phyloP scores from a whole-genome alignment of 805 yeast genomes.

The Cyberlindnera amylophila region DNA sequence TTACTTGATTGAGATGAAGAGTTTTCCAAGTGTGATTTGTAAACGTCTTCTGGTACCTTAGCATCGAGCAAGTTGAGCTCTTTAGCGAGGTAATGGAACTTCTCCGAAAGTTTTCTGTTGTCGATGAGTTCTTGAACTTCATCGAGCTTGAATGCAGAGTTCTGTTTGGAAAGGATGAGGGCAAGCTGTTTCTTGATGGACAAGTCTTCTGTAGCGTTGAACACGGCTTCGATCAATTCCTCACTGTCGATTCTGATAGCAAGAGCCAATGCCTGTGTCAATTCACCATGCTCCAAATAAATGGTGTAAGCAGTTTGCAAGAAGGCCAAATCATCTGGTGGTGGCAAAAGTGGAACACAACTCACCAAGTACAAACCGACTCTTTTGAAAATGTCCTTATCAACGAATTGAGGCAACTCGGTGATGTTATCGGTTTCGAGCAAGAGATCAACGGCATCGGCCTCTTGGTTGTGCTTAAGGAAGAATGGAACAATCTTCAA shows the following conservation, averaged over 20 bases:
- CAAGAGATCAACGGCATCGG: constrained; percentile 93
- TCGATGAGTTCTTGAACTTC: constrained; percentile 82
- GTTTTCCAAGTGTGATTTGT: constrained; percentile 85
- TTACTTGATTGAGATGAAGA: constrained; percentile 51
- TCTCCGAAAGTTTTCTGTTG: constrained; percentile 73
- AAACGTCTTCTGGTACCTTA: constrained; percentile 91
- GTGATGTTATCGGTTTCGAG: constrained; percentile 87
- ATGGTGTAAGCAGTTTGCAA: constrained; percentile 85
- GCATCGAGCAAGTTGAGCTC: constrained; percentile 88
- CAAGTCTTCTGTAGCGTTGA: constrained; percentile 72
- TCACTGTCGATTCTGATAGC: constrained; percentile 90
- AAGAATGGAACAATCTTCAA: constrained; percentile 83
- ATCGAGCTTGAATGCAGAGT: constrained; percentile 69
- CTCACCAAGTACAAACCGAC: constrained; percentile 93
- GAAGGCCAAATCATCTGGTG: constrained; percentile 86
- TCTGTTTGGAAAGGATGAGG: constrained; percentile 82
- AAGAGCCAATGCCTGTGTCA: constrained; percentile 84
- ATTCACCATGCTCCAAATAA: constrained; percentile 70
- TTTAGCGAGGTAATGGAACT: constrained; percentile 73
- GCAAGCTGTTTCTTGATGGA: constrained; percentile 86
- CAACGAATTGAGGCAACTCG: constrained; percentile 77
- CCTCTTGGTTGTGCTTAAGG: constrained; percentile 93
- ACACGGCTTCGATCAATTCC: constrained; percentile 70
- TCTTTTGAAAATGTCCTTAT: constrained; percentile 76
- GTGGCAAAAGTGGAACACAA: constrained; percentile 94